Evolutionary conservation across 139 green algal species (phyloP), one percentile per base, ranked within the genome.

Genomic region (Chlorella sorokiniana): DNA sequence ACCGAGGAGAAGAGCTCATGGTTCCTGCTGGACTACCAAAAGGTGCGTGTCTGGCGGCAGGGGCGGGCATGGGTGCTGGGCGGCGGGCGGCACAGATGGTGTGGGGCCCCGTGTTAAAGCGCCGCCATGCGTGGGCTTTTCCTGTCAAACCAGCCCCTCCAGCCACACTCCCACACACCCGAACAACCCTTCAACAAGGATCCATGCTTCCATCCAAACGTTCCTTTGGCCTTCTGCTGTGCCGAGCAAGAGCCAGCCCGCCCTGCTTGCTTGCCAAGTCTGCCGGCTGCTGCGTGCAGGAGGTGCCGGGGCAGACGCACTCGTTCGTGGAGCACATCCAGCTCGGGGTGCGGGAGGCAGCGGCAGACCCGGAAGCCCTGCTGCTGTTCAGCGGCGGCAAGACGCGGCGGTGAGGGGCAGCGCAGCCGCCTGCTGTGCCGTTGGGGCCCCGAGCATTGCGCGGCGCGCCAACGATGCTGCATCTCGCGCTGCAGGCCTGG

Each of bases 301-400:
- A 88, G 73, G 67, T 90, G 10, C 64, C 85, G 54, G 93, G 94
- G 2, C 90, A 97, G 77, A 91, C 91, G 1, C 71, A 94, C 31
- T 92, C 83, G 8, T 98, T 98, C 44, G 41, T 98, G 62, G 82
- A 97, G 67, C 94, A 98, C 83, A 98, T 98, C 37, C 68, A 88
- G 51, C 68, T 94, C 61, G 94, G 94, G 37, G 89, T 98, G 14
- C 61, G 84, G 51, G 83, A 89, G 81, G 94, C 94, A 42, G 89
- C 90, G 4, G 51, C 65, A 29, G 93, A 97, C 81, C 87, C 87
- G 3, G 40, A 76, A 2, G 78, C 92, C 0, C 79, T 97, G 81
- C 88, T 97, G 72, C 89, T 97, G 27, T 97, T 97, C 80, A 91
- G 75, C 29, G 94, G 94, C 2, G 86, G 86, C 22, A 85, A 88